These are phyloP conservation scores for Staphylotrichum tortipilum DNA, from an alignment of 495 filamentous ascomycete species.

Conservation along the genomic window DNA sequence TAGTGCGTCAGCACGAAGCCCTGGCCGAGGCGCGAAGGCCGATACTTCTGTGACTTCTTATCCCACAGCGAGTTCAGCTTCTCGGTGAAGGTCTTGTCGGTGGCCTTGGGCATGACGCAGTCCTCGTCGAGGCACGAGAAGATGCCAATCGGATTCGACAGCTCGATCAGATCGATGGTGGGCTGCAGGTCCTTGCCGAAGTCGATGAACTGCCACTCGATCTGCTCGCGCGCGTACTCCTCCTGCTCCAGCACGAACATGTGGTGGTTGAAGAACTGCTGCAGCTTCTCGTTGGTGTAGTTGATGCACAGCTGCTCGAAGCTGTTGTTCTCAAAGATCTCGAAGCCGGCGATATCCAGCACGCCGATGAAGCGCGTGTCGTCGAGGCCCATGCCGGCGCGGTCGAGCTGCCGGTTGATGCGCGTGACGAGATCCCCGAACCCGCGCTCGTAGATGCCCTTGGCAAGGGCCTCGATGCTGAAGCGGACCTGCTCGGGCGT, in stretches of 20 bases:
- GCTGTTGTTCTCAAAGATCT: slow-evolving; percentile 97
- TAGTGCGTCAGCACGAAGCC: slow-evolving; percentile 99
- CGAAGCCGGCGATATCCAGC: slow-evolving; percentile 97
- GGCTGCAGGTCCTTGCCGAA: slow-evolving; percentile 96
- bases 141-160: slow-evolving; percentile 94
- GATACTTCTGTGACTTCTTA: slow-evolving; percentile 88
- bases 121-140: slow-evolving; percentile 99
- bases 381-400: slow-evolving; percentile 65
- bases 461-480: slow-evolving; percentile 82
- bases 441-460: slow-evolving; percentile 93
- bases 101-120: slow-evolving; percentile 98
- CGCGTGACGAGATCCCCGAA: slow-evolving; percentile 88
- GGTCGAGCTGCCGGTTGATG: slow-evolving; percentile 87
- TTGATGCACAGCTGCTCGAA: slow-evolving; percentile 99
- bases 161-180: slow-evolving; percentile 94
- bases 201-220: slow-evolving; percentile 99
- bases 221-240: slow-evolving; percentile 94
- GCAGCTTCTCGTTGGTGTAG: slow-evolving; percentile 98
- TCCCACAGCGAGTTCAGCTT: slow-evolving; percentile 97
- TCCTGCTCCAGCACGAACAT: slow-evolving; percentile 99
- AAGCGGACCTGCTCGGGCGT: slow-evolving; percentile 93
- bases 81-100: slow-evolving; percentile 92
- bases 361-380: slow-evolving; percentile 96
- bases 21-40: slow-evolving; percentile 74
- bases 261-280: slow-evolving; percentile 99